phyloP scores from a whole-genome alignment of 306 rosid species.

The Styphnolobium japonicum region DNA sequence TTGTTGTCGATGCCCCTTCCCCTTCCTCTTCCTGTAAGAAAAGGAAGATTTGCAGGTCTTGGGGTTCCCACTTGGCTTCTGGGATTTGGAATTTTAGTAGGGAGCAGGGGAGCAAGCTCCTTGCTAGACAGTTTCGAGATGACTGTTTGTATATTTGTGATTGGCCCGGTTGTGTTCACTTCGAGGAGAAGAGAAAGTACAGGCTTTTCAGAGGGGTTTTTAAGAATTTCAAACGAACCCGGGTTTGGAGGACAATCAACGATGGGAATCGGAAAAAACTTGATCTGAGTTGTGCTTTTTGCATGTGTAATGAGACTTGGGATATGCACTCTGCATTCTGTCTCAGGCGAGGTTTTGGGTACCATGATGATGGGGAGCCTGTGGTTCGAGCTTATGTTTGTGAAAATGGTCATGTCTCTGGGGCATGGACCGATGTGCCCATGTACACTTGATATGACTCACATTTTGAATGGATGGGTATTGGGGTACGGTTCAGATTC shows the following conservation, averaged over 20 bases:
- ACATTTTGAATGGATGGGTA: too few relatives aligned
- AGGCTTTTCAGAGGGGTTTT: constrained; percentile 81
- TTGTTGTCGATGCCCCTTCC: too few relatives aligned
- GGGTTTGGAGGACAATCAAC: constrained; percentile 80
- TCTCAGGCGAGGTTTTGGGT: constrained; percentile 67
- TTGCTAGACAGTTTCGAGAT: constrained; percentile 74
- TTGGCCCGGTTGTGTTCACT: constrained; percentile 91
- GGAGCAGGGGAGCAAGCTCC: constrained; percentile 80
- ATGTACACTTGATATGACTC: constrained; percentile 58
- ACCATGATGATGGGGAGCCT: constrained; percentile 93
- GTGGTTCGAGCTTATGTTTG: constrained; percentile 93
- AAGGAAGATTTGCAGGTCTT: constrained; percentile 42
- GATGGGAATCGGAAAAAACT: constrained; percentile 63
- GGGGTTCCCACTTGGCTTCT: constrained; percentile 74
- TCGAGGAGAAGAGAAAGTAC: constrained; percentile 80
- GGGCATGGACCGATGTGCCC: constrained; percentile 96
- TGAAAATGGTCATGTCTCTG: constrained; percentile 93
- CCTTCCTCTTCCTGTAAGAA: too few relatives aligned
- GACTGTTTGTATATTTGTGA: constrained; percentile 78
- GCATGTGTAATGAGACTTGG: constrained; percentile 69
- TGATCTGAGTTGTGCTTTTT: constrained; percentile 74
- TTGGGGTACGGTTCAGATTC: too few relatives aligned
- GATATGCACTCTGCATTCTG: constrained; percentile 91
- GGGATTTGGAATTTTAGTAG: constrained; percentile 73
- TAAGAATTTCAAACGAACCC: constrained; percentile 69